Evolutionary conservation across 495 filamentous ascomycete species (phyloP), one percentile per base, ranked within the genome.

Genomic region (Symbiotaphrina buchneri): DNA sequence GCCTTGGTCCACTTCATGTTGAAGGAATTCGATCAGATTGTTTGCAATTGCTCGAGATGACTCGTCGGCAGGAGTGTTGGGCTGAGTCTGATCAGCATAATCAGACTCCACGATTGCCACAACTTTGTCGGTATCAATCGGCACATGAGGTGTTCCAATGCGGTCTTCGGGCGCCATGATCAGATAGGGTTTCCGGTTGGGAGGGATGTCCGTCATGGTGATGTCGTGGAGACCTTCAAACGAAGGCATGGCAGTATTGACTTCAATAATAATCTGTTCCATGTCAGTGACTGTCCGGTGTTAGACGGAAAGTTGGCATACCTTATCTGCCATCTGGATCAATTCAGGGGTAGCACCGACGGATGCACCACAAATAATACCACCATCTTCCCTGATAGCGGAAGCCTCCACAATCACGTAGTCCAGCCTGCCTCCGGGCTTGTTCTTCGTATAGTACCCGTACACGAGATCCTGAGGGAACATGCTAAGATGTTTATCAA

Each of bases 201-300:
- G 82, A 3, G 82, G 82, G 1, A 83, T 59, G 33, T 87, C 74
- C 4, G 73, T 76, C 68, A 82, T 73, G 27, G 74, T 78, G 52
- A 92, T 91, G 43, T 92, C 82, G 58, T 92, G 82, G 19, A 92
- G 63, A 30, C 82, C 82, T 48, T 87, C 74, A 43, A 92, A 81
- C 20, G 68, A 80, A 5, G 82, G 82, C 23, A 74, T 65, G 4
- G 78, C 55, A 1, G 82, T 92, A 58, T 92, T 92, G 51, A 91
- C 78, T 55, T 92, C 82, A 40, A 92, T 79, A 42, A 92, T 81
- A 49, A 92, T 73, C 59, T 44, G 16, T 19, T 27, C 15, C 5
- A 3, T n/a, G 18, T 27, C 13, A 32, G 14, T 26, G 6, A 34
- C 10, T 16, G 11, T 32, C 7, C 7, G 8, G 5, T 6, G 25